Base-by-base conservation (phyloP, 331 rosid genomes). In the Acacia concinna region DNA sequence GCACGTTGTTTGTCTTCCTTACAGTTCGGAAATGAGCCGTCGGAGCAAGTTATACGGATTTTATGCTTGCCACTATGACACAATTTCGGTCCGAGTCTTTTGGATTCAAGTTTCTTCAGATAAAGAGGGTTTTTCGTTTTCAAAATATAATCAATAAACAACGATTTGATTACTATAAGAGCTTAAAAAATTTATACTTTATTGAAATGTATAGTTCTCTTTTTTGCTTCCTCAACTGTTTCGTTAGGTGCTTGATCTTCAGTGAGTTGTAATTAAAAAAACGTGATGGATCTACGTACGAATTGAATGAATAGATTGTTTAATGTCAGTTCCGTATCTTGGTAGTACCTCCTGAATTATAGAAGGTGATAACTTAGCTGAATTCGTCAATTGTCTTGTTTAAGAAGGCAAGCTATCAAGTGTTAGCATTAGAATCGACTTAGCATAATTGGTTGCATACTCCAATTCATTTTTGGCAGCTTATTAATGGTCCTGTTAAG, bases 381-480 rank as follows among this genome's bases (percentile, higher is more conserved):
- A 76, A 66, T 27, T 69, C n/a, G 47, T 62, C 47, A 27, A n/a
- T 17, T 60, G 18, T 71, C 52, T 28, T 71, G 62, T 38, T 83
- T 47, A 68, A 25, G 54, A 25, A 41, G 73, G 54, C 30, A 41
- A 25, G 54, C 54, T 40, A 46, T 68, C 52, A 13, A 68, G 54
- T 43, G 34, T 25, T 31, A 71, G 21, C 59, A 71, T 28, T 46
- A 71, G 12, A 49, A 49, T 51, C 9, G 18, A 73, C 47, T 34
- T 17, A 40, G 66, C 21, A 21, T 73, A 52, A 51, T 49, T 20
- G 65, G 49, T 51, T 27, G 66, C 65, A 51, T 71, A 17, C 18
- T 37, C 76, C 2, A 51, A 8, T 27, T 40, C 3, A 47, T 74
- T 51, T 57, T 28, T 40, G 46, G 44, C 74, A 28, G 25, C 63